Conservation (phyloP, 2,329 filamentous ascomycete species). For the Coleophoma eucalyptorum region DNA sequence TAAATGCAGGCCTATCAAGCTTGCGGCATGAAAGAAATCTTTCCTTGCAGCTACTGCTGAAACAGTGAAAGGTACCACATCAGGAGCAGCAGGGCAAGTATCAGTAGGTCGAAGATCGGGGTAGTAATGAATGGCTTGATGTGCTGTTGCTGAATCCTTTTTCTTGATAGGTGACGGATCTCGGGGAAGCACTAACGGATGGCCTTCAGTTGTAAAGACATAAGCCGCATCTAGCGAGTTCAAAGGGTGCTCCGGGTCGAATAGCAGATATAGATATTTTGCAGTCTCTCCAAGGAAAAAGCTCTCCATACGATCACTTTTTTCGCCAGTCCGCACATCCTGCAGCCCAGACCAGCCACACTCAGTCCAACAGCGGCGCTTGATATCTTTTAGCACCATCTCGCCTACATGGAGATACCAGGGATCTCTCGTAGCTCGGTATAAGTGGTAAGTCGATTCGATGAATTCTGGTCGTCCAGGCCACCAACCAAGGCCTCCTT, state of each 20-base stretch:
- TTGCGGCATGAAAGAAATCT: constrained; percentile 87
- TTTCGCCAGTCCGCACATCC: constrained; percentile 77
- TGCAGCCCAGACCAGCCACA: constrained; percentile 94
- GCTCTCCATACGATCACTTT: constrained; percentile 95
- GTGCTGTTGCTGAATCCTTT: too few relatives aligned
- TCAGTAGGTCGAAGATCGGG: constrained; percentile 27
- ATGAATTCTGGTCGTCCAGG: constrained; percentile 94
- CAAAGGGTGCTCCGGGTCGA: constrained; percentile 79
- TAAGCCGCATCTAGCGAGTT: constrained; percentile 83
- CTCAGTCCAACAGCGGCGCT: constrained; percentile 79
- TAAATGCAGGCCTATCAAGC: constrained; percentile 75
- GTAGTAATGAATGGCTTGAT: too few relatives aligned
- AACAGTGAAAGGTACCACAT: constrained; percentile 60
- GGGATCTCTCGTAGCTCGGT: constrained; percentile 85
- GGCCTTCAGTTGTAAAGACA: constrained; percentile 95
- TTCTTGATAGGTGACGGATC: constrained; percentile 17
- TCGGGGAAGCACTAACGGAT: constrained; percentile 80
- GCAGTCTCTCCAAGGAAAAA: constrained; percentile 97
- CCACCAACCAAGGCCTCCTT: constrained; percentile 90
- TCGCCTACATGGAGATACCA: constrained; percentile 97
- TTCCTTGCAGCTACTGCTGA: constrained; percentile 75
- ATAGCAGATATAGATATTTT: constrained; percentile 92
- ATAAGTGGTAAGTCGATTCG: constrained; percentile 95
- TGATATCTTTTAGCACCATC: constrained; percentile 89
- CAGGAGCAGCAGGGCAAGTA: constrained; percentile 63